Conservation (phyloP, 345 rosid genomes). For the Salix udensis region DNA sequence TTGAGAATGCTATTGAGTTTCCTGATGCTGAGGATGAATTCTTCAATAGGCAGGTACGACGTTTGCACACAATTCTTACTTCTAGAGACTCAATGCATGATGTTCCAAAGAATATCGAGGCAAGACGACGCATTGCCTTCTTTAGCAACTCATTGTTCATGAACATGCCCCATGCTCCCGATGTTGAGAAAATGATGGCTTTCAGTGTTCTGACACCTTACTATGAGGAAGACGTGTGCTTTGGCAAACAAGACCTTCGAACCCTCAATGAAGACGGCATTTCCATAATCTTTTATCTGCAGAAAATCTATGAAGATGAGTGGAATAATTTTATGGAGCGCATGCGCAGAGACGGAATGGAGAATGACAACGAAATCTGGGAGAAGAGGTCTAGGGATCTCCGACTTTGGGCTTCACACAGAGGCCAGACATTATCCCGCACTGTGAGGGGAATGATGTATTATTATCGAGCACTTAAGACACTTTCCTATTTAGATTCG, state of each 20-base stretch:
- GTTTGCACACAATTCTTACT: slow-evolving; percentile 68
- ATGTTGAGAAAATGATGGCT: slow-evolving; percentile 92
- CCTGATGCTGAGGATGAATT: slow-evolving; percentile 57
- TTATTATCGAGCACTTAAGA: slow-evolving; percentile 77
- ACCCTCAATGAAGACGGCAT: slow-evolving; percentile 85
- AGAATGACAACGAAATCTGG: slow-evolving; percentile 71
- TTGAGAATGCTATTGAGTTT: slow-evolving; percentile 62
- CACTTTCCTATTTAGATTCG: slow-evolving; percentile 79
- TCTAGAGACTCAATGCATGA: slow-evolving; percentile 78
- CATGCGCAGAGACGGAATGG: slow-evolving; percentile 77
- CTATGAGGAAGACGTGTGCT: slow-evolving; percentile 81
- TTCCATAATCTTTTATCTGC: slow-evolving; percentile 77
- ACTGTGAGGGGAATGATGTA: slow-evolving; percentile 97
- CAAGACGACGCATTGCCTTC: slow-evolving; percentile 82
- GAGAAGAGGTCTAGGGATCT: slow-evolving; percentile 58
- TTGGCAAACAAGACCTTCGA: slow-evolving; percentile 59
- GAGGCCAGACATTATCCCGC: slow-evolving; percentile 92
- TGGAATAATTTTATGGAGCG: slow-evolving; percentile 85
- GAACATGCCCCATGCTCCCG: slow-evolving; percentile 89
- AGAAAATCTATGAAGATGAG: slow-evolving; percentile 79
- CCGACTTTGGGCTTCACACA: slow-evolving; percentile 88
- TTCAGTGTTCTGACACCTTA: slow-evolving; percentile 89
- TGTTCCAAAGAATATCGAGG: slow-evolving; percentile 78
- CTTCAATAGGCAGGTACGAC: slow-evolving; percentile 66
- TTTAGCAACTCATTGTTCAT: slow-evolving; percentile 90